Evolutionary conservation across 129 eudicot species (phyloP).

Genomic region (Ambrosia artemisiifolia): DNA sequence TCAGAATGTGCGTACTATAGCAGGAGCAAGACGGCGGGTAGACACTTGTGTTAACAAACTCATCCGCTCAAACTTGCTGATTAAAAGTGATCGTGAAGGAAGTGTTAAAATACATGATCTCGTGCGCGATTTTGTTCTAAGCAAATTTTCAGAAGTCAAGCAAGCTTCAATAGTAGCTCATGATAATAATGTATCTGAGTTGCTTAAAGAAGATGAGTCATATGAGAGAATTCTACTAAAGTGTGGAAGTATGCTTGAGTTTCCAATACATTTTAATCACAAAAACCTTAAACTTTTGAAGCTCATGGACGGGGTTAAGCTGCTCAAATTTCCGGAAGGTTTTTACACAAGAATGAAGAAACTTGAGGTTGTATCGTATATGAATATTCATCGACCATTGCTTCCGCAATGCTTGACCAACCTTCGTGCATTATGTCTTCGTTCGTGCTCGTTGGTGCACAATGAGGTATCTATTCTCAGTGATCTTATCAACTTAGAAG

Average conservation of each 20-base stretch:
- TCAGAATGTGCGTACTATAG: not conserved
- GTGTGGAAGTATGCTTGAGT: not conserved
- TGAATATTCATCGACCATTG: no score
- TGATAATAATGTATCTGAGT: not conserved
- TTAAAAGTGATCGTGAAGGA: not conserved
- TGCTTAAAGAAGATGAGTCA: not conserved
- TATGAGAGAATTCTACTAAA: not conserved
- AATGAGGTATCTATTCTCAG: no score
- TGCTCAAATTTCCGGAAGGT: not conserved
- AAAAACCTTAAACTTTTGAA: not conserved
- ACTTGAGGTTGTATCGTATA: not conserved
- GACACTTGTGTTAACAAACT: not conserved
- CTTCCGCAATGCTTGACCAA: no score
- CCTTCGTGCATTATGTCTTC: no score
- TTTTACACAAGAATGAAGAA: not conserved
- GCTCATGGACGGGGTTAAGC: not conserved
- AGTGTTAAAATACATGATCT: not conserved
- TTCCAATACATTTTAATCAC: not conserved
- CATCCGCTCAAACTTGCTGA: not conserved
- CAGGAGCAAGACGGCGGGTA: not conserved
- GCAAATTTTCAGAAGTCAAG: not conserved
- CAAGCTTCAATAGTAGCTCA: not conserved
- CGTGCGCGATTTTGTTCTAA: not conserved
- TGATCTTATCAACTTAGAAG: not conserved
- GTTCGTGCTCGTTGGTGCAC: no score